Conservation (phyloP, 495 filamentous ascomycete genomes). For the Chaetomium cochliodes region DNA sequence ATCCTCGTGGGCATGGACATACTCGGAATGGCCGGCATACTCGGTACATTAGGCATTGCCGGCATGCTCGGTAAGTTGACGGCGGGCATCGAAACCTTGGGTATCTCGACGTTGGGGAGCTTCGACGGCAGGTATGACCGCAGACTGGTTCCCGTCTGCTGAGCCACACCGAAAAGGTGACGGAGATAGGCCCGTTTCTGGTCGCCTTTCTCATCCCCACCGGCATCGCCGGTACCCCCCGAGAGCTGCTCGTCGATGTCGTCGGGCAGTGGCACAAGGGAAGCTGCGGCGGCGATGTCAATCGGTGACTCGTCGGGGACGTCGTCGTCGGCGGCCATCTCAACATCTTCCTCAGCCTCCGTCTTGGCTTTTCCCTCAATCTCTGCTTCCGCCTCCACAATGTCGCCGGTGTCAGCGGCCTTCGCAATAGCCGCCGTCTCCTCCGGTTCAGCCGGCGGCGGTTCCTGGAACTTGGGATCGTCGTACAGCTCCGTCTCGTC, state of each 20-base stretch:
- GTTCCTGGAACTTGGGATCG: constrained; percentile 41
- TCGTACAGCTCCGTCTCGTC: constrained; percentile 45
- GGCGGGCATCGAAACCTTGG: constrained; percentile 33
- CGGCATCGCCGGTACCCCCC: constrained; percentile 2
- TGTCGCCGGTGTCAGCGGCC: constrained; percentile 37
- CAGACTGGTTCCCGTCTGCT: constrained; percentile 42
- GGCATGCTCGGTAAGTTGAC: constrained; percentile 21
- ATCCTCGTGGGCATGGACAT: constrained; percentile 28
- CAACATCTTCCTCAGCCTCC: constrained; percentile 17
- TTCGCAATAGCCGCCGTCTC: constrained; percentile 42
- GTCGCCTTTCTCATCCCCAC: constrained; percentile 22
- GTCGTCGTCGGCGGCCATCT: constrained; percentile 23
- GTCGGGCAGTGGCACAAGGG: constrained; percentile 45
- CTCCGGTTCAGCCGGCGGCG: constrained; percentile 31
- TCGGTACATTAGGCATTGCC: constrained; percentile 30
- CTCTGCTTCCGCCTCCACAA: constrained; percentile 19
- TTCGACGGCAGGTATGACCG: constrained; percentile 45
- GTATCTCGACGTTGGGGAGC: constrained; percentile 39
- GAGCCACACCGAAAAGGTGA: constrained; percentile 48
- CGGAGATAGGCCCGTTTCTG: constrained; percentile 44
- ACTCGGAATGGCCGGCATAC: constrained; percentile 27
- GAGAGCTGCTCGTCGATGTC: constrained; percentile 24
- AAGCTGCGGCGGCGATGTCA: constrained; percentile 48
- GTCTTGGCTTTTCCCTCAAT: constrained; percentile 11
- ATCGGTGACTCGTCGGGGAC: constrained; percentile 47